Conservation (phyloP, 495 filamentous ascomycete species). For the Trichoderma virens region DNA sequence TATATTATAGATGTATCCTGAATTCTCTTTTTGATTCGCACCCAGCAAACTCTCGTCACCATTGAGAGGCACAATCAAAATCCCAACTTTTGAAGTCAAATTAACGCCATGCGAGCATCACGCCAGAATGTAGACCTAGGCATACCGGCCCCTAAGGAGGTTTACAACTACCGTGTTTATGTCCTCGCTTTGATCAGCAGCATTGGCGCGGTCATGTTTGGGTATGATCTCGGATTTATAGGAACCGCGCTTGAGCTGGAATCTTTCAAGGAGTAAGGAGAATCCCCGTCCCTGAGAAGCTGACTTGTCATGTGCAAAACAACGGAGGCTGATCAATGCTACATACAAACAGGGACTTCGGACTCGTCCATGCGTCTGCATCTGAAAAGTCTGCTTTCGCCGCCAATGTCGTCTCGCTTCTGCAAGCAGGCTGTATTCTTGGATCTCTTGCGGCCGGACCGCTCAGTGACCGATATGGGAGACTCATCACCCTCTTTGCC, state of each 20-base stretch:
- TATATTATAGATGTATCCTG: too few species aligned
- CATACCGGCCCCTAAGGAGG: neutral
- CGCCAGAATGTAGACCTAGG: neutral
- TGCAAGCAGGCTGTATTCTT: conserved; percentile 49
- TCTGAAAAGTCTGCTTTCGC: conserved; percentile 14
- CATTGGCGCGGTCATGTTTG: neutral
- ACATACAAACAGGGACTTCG: neutral
- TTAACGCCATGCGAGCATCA: too few species aligned
- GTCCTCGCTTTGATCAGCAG: neutral
- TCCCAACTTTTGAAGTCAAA: too few species aligned
- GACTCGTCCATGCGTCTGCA: neutral
- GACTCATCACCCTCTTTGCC: conserved; percentile 48
- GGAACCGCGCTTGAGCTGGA: neutral
- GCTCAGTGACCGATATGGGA: conserved; percentile 31
- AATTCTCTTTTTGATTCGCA: too few species aligned
- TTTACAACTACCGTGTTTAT: neutral
- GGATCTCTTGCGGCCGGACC: conserved; percentile 29
- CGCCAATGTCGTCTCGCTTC: conserved; percentile 46
- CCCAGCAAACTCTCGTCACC: too few species aligned
- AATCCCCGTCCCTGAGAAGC: neutral
- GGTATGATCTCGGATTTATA: neutral
- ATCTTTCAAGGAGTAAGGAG: neutral
- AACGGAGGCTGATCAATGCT: neutral
- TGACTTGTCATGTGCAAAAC: neutral
- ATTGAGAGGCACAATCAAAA: too few species aligned